Evolutionary conservation across 1,284 basidiomycete genomes (phyloP), one percentile per base, ranked within the genome.

Genomic region (Xerocomus minutiporus): DNA sequence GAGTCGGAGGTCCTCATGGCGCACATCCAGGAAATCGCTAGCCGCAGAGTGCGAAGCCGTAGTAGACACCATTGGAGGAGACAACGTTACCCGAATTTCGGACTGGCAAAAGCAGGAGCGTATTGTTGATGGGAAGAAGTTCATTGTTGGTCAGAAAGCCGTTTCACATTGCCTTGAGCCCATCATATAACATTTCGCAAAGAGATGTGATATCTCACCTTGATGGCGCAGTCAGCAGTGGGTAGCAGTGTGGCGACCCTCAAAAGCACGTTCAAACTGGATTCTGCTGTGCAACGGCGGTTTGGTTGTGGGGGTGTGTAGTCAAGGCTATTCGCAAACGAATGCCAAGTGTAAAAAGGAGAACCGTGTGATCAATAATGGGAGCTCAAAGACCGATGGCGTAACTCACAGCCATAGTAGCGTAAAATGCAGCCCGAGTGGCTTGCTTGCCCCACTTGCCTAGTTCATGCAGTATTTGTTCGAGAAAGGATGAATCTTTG

Each of bases 401-500:
- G 25, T 40, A 17, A 41, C 35, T 43, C 36, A 25, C 26, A 48
- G 29, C 26, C 5, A 25, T 38, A 31, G 44, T 20, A 20, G 20
- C 20, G 20, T 20, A 20, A 20, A 45, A 42, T 29, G 26, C 29
- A n/a, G 6, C 26, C 42, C 11, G n/a, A 20, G 17, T 43, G 48
- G 31, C 29, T 34, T 13, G 45, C 23, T 17, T 13, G 46, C 53
- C 50, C 59, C 53, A 60, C 59, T n/a, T 51, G 44, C 60, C 51
- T 47, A 44, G 38, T 55, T 51, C 41, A 51, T 54, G 48, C 35
- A 11, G 11, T 9, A 23, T 29, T 48, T 25, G 28, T 17, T 13
- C 13, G 5, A 35, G 34, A n/a, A 35, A 40, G 32, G 5, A 29
- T 17, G 20, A 13, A 8, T 39, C 31, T 6, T 20, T 20, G 20